Evolutionary conservation across 768 basidiomycete species (phyloP), one percentile per base, ranked within the genome.

Genomic region (Boletellus emodensis): DNA sequence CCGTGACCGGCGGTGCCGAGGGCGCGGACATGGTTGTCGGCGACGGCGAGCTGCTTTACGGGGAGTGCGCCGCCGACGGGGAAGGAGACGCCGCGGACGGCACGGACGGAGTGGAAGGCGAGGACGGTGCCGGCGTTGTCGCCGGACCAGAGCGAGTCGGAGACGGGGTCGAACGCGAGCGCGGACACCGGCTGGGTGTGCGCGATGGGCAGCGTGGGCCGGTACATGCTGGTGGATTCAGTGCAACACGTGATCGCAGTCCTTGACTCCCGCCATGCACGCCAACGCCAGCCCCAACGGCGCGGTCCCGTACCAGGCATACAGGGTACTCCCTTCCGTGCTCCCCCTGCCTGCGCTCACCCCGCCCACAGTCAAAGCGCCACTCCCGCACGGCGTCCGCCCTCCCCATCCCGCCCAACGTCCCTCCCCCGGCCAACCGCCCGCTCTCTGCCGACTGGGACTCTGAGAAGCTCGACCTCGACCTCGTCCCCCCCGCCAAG

Each of bases 131-230:
- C 94, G 26, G 79, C 70, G 50, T 83, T 81, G 9, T 80, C 76
- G 28, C 94, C 94, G 41, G 85, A 74, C 93, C 94, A 96, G 33
- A 99, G 72, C 6, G 86, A 81, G 66, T 97, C 94, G 0, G 91
- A 90, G 18, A 88, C 84, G 8, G 92, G 87, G 69, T 99, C 95
- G 65, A 98, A 94, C 0, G 85, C 81, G 49, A 96, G 75, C 0
- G 90, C 81, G 20, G 88, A 85, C 42, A 88, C 75, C 22, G 85
- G 78, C 58, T 81, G 78, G 14, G 52, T 44, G 15, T 49, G 53
- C 0, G 55, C 39, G 44, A 70, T 57, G 6, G 65, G 52, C 11
- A 32, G 30, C 32, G 52, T 43, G 40, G 54, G 14, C 17, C 57
- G 60, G 43, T 68, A 68, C 56, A 61, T 61, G 56, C 24, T 26